phyloP scores from a whole-genome alignment of 2,329 filamentous ascomycete genomes.

The Epicoccum nigrum region DNA sequence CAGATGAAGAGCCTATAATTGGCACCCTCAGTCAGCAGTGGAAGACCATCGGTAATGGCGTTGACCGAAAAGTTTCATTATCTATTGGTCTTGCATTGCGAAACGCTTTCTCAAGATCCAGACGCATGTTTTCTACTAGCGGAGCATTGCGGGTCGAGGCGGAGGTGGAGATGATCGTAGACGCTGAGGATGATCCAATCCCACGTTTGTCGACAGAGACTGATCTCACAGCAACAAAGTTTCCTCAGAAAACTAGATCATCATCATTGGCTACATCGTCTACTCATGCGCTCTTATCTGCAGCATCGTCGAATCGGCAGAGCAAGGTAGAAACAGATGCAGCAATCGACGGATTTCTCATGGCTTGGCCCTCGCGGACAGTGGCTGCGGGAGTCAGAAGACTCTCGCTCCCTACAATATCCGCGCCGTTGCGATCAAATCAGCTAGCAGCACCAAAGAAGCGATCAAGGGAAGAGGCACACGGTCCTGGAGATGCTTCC shows the following conservation, averaged over 20 bases:
- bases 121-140: no score
- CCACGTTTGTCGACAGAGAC: background rate
- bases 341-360: no score
- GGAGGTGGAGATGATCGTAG: background rate
- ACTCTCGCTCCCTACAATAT: background rate
- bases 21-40: conserved; percentile 63
- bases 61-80: conserved; percentile 71
- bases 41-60: conserved; percentile 76
- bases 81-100: conserved; percentile 62
- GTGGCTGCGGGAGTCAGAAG: background rate
- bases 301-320: background rate
- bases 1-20: conserved; percentile 72
- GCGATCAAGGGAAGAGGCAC: background rate
- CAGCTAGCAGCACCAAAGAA: background rate
- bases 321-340: no score
- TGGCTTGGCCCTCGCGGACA: background rate
- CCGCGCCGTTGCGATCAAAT: background rate
- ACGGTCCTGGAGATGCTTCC: no score
- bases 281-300: background rate
- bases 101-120: background rate
- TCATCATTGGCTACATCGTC: background rate
- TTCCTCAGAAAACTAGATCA: background rate
- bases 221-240: background rate
- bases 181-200: background rate
- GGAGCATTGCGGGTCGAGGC: background rate